Conservation (phyloP, 129 eudicot species). For the Pittosporum tobira region DNA sequence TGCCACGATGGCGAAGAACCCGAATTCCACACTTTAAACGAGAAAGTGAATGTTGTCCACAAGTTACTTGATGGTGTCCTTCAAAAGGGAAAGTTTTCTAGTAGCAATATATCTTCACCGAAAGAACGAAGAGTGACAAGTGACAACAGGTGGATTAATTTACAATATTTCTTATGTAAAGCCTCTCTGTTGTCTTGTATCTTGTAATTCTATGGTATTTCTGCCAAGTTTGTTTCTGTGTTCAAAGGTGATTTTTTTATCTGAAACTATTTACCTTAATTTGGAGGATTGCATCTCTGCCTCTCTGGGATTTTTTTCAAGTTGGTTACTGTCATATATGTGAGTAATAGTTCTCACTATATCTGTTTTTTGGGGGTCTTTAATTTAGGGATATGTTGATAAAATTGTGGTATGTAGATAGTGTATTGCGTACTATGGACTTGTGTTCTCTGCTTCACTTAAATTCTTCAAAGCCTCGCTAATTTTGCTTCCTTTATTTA, state of each 20-base stretch:
- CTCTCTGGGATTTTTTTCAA: neutral
- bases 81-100: slow-evolving; percentile 29
- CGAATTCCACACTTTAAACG: slow-evolving; percentile 28
- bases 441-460: neutral
- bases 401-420: too few species aligned
- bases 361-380: too few species aligned
- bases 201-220: neutral
- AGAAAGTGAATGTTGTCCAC: slow-evolving; percentile 33
- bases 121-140: slow-evolving; percentile 35
- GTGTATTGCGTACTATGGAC: too few species aligned
- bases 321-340: neutral
- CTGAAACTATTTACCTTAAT: neutral
- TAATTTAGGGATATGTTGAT: too few species aligned
- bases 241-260: neutral
- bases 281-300: neutral
- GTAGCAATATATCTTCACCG: slow-evolving; percentile 15
- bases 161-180: neutral
- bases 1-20: slow-evolving; percentile 35
- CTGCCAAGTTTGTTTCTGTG: neutral
- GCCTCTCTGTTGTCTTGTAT: neutral
- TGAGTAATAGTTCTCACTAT: too few species aligned
- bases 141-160: slow-evolving; percentile 49
- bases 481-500: too few species aligned
- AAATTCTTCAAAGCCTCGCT: too few species aligned
- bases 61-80: slow-evolving; percentile 39